Conservation (phyloP, 176 grass and related monocot species). For the Aegilops sharonensis region DNA sequence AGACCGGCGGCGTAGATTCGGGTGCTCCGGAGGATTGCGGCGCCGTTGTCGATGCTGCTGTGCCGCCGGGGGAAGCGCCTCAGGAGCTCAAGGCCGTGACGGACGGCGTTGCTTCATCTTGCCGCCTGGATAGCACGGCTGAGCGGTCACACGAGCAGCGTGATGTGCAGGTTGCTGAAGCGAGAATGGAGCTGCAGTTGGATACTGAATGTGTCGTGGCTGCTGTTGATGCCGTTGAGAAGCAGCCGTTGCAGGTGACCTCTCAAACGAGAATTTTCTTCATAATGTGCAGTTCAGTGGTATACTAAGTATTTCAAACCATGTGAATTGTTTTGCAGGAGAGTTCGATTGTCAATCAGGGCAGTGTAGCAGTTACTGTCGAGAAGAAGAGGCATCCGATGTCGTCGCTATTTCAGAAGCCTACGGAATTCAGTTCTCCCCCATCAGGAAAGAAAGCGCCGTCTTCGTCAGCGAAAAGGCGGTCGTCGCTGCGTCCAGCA, state of each 20-base stretch:
- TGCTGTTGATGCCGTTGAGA: not conserved
- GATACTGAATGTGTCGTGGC: not conserved
- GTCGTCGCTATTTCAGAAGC: conserved; percentile 41
- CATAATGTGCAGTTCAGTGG: not conserved
- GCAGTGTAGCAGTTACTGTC: not conserved
- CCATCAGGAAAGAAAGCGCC: conserved; percentile 22
- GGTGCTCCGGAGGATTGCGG: not conserved
- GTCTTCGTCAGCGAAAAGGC: conserved; percentile 4
- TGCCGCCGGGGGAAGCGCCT: not conserved
- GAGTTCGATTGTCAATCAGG: conserved; percentile 56
- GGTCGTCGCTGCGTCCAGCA: conserved; percentile 5
- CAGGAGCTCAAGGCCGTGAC: not conserved
- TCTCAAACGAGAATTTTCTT: not conserved
- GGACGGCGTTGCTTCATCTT: not conserved
- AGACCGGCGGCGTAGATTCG: not conserved
- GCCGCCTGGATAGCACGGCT: not conserved
- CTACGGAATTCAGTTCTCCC: conserved; percentile 27
- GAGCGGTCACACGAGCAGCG: not conserved
- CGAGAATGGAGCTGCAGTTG: not conserved
- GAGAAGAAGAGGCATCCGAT: conserved; percentile 43
- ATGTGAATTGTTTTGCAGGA: conserved; percentile 44
- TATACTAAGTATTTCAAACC: not conserved
- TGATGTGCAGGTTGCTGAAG: not conserved
- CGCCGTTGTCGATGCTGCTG: not conserved
- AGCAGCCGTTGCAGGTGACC: conserved; percentile 38